Conservation (phyloP, 1,139 yeast species). For the Kazachstania sp. region DNA sequence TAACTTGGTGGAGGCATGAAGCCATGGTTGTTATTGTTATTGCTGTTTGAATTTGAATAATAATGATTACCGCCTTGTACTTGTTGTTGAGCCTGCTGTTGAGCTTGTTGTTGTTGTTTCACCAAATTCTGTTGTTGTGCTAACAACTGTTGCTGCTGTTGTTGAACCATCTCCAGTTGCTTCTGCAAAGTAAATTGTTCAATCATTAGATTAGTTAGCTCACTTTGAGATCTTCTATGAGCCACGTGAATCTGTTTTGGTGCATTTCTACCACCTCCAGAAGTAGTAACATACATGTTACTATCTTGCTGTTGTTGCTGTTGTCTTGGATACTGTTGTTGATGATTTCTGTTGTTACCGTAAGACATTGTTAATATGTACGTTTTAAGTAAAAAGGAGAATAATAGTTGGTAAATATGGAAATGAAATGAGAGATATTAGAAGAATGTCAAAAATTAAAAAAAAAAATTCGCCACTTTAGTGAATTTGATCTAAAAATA, state of each 20-base stretch:
- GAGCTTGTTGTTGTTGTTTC: constrained; percentile 15
- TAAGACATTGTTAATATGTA: constrained; percentile 10
- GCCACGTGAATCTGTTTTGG: constrained; percentile 72
- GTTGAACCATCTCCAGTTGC: constrained; percentile 83
- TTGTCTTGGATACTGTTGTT: constrained; percentile 6
- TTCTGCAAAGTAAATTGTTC: constrained; percentile 90
- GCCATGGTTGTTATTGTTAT: constrained; percentile 2
- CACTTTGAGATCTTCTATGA: constrained; percentile 89
- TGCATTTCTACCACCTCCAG: constrained; percentile 34
- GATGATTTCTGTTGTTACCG: constrained; percentile 7
- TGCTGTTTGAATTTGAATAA: constrained; percentile 2
- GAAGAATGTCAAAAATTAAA: background rate
- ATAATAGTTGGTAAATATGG: background rate
- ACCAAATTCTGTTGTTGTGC: constrained; percentile 52
- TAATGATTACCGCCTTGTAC: constrained; percentile 8
- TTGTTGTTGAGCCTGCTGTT: background rate
- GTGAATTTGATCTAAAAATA: background rate
- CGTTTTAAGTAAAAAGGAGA: background rate
- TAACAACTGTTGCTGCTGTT: constrained; percentile 80
- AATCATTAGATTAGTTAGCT: constrained; percentile 87
- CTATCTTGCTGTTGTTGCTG: constrained; percentile 12
- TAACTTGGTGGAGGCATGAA: constrained; percentile 9
- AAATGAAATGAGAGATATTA: background rate
- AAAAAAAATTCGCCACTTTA: background rate
- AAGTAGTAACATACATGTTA: constrained; percentile 23